Conservation (phyloP, 257 asterid species). For the Solanum tarapatanum region DNA sequence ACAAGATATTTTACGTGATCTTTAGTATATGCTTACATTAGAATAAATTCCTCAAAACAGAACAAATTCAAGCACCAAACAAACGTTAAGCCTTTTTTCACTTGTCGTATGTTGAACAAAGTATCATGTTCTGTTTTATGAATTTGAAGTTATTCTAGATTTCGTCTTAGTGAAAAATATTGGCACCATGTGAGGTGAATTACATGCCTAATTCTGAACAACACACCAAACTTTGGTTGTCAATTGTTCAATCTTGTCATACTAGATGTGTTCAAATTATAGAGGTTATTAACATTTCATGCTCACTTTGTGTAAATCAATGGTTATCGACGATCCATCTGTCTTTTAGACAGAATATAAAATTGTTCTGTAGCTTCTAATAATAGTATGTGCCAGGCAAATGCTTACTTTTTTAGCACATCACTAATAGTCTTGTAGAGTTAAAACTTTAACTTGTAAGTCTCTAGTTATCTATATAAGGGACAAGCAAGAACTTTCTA, state of each 20-base stretch:
- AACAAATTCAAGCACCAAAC: background rate
- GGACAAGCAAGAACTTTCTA: constrained; percentile 6
- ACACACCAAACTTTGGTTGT: background rate
- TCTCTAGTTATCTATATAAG: background rate
- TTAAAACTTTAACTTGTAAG: constrained; percentile 33
- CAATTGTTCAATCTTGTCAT: background rate
- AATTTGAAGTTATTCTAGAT: background rate
- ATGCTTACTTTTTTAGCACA: background rate
- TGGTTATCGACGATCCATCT: background rate
- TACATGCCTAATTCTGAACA: background rate
- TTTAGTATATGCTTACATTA: background rate
- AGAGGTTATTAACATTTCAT: background rate
- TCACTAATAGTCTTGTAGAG: background rate
- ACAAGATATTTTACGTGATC: background rate
- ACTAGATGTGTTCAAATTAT: background rate
- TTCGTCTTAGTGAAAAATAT: background rate
- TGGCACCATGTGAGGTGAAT: no score
- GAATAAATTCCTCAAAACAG: background rate
- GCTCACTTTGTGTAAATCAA: background rate
- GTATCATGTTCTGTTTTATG: background rate
- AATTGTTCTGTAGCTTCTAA: background rate
- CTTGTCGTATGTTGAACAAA: background rate
- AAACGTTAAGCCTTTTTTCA: background rate
- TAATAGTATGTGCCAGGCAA: background rate
- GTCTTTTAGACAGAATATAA: background rate